Conservation (phyloP, 306 rosid species). For the Prosopis cineraria region DNA sequence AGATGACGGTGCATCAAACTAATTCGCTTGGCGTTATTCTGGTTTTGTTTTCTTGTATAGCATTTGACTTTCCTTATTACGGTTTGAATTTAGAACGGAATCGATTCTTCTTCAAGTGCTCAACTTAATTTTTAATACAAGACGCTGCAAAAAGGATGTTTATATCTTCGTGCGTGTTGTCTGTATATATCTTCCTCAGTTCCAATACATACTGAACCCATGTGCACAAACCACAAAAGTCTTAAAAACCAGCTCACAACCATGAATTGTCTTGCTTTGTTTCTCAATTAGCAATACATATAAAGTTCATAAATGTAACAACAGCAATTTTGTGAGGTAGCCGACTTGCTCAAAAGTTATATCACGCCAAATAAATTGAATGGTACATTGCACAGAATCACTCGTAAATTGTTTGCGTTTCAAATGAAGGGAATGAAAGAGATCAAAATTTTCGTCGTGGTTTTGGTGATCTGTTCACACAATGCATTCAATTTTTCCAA, state of each 20-base stretch:
- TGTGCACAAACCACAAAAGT: too few relatives aligned
- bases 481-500: neutral
- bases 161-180: too few relatives aligned
- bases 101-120: neutral
- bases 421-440: neutral
- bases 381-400: too few relatives aligned
- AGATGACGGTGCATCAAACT: neutral
- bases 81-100: neutral
- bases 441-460: constrained; percentile 5
- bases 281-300: neutral
- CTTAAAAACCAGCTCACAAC: neutral
- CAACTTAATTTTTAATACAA: neutral
- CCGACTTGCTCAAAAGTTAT: neutral
- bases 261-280: neutral
- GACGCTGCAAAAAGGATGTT: too few relatives aligned
- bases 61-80: neutral
- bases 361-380: too few relatives aligned
- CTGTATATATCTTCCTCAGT: neutral
- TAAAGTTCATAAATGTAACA: neutral
- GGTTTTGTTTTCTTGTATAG: neutral
- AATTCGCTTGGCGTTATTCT: neutral
- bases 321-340: neutral
- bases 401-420: neutral
- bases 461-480: neutral
- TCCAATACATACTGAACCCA: too few relatives aligned